Evolutionary conservation across 108 stramenopile genomes (phyloP).

Genomic region (Aurantiochytrium sp.): DNA sequence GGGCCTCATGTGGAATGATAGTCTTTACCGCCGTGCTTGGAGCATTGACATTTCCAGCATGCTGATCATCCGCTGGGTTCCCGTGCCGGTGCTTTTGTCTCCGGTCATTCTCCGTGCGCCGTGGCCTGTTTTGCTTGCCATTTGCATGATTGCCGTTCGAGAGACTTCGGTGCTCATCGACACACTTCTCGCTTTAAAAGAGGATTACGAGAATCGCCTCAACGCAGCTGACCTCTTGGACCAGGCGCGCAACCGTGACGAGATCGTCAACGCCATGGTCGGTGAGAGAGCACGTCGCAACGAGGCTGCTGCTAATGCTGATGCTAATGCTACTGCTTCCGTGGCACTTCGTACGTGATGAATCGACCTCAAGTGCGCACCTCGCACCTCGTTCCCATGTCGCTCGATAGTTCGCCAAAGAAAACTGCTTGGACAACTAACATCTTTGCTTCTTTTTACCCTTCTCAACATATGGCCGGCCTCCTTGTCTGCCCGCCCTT

Average conservation of each 20-base stretch:
- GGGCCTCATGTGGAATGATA: neutral
- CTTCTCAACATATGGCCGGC: neutral
- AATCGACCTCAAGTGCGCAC: no score
- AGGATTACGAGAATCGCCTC: constrained; percentile 12
- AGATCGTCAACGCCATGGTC: neutral
- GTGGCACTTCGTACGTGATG: neutral
- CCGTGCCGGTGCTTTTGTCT: neutral
- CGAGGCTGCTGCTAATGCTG: neutral
- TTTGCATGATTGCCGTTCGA: neutral
- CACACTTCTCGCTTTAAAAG: neutral
- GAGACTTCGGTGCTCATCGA: neutral
- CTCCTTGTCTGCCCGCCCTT: neutral
- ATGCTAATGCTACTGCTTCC: neutral
- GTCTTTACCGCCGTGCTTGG: neutral
- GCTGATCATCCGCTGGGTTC: neutral
- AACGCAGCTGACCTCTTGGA: neutral
- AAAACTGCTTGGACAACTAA: neutral
- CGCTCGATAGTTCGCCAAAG: neutral
- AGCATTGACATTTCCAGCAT: neutral
- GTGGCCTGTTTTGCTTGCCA: neutral
- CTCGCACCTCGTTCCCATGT: no score
- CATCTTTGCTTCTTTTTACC: neutral
- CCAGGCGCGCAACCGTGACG: neutral
- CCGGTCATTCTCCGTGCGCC: neutral
- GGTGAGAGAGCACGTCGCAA: neutral